Evolutionary conservation across 441 rosid species (phyloP).

Genomic region (Breynia disticha): DNA sequence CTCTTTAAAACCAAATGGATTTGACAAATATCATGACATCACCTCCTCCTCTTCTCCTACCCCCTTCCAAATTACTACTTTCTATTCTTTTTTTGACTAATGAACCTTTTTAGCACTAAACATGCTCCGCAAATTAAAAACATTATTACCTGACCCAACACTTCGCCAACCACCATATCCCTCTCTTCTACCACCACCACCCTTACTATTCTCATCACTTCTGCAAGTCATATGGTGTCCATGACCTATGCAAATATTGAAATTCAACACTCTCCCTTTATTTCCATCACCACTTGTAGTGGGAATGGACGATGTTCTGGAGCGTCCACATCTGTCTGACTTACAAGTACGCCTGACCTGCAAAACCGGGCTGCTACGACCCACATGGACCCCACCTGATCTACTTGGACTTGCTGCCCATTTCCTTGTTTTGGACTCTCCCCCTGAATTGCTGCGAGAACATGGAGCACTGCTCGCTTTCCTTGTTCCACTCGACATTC

Average conservation of each 20-base stretch:
- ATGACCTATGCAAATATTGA: conserved; percentile 54
- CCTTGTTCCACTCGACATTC: conserved; percentile 37
- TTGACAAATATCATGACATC: too few species aligned
- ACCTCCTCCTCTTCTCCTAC: too few species aligned
- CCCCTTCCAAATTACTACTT: too few species aligned
- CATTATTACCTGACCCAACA: too few species aligned
- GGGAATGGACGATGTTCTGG: conserved; percentile 11
- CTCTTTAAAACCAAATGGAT: too few species aligned
- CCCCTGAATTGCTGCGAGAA: conserved; percentile 78
- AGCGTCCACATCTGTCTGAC: neutral
- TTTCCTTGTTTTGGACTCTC: conserved; percentile 69
- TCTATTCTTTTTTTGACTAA: too few species aligned
- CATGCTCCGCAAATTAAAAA: too few species aligned
- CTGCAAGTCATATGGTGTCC: conserved; percentile 56
- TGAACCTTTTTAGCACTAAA: too few species aligned
- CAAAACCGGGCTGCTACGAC: conserved; percentile 83
- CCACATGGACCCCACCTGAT: conserved; percentile 41
- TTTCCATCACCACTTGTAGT: neutral
- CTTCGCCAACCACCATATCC: too few species aligned
- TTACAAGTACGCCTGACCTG: conserved; percentile 37
- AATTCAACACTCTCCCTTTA: conserved; percentile 41
- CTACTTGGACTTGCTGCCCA: conserved; percentile 73
- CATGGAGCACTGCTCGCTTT: conserved; percentile 91
- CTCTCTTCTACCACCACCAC: too few species aligned
- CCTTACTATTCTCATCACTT: conserved; percentile 6